Conservation (phyloP, 2,329 filamentous ascomycete species). For the Nigrospora osmanthi region DNA sequence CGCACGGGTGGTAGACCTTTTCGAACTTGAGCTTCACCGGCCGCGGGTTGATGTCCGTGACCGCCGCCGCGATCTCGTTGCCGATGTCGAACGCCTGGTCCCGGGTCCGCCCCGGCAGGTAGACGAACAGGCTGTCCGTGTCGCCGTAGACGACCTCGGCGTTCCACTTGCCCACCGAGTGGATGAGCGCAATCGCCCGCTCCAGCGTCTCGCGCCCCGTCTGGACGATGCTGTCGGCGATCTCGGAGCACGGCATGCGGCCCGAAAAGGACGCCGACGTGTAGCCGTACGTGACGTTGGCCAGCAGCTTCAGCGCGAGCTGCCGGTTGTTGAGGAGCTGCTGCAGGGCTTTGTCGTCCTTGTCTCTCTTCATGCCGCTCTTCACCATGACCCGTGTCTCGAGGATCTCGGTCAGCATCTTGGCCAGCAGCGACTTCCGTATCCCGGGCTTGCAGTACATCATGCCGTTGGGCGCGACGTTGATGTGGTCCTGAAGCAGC, state of each 20-base stretch:
- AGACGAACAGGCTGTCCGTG: constrained; percentile 89
- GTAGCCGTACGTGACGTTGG: constrained; percentile 99
- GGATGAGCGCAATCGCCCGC: constrained; percentile 85
- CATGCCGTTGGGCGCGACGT: constrained; percentile 91
- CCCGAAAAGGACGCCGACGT: constrained; percentile 95
- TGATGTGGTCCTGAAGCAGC: constrained; percentile 76
- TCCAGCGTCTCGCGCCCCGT: constrained; percentile 92
- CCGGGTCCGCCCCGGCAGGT: constrained; percentile 77
- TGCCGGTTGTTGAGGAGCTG: constrained; percentile 89
- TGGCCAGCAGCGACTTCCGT: constrained; percentile 83
- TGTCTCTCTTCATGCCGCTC: constrained; percentile 89
- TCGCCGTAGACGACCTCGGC: constrained; percentile 98
- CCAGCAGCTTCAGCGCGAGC: constrained; percentile 86
- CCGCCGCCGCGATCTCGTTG: constrained; percentile 78
- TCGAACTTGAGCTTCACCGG: constrained; percentile 97
- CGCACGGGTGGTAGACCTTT: constrained; percentile 94
- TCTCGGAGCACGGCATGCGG: constrained; percentile 95
- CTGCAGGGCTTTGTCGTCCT: constrained; percentile 78
- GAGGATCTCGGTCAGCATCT: constrained; percentile 93
- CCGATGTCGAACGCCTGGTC: constrained; percentile 90
- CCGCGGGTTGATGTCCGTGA: constrained; percentile 83
- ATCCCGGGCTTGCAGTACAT: constrained; percentile 86
- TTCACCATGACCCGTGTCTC: constrained; percentile 98
- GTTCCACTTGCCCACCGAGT: constrained; percentile 78
- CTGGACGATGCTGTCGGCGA: constrained; percentile 96